Evolutionary conservation across 1,284 basidiomycete species (phyloP).

Genomic region (Sparassis latifolia): DNA sequence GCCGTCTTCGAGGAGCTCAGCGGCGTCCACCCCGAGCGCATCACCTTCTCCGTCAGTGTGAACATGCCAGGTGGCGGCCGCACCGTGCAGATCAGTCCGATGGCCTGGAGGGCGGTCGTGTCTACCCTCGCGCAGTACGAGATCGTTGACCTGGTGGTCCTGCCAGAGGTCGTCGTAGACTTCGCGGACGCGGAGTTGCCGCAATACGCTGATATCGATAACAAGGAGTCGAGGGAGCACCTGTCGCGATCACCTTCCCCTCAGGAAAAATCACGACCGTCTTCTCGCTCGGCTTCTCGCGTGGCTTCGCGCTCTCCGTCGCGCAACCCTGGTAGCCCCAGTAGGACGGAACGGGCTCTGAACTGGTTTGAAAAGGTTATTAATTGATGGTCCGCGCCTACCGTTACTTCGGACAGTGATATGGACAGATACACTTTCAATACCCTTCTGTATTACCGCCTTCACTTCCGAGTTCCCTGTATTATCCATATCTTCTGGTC

Average conservation of each 20-base stretch:
- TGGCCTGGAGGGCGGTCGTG: constrained; percentile 47
- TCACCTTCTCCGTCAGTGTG: constrained; percentile 40
- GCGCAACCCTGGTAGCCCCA: background rate
- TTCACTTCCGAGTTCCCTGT: too few relatives aligned
- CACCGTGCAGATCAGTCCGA: constrained; percentile 44
- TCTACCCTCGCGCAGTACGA: constrained; percentile 43
- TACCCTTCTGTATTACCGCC: too few relatives aligned
- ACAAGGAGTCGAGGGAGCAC: background rate
- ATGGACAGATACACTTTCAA: too few relatives aligned
- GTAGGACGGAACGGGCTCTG: background rate
- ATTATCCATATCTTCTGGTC: too few relatives aligned
- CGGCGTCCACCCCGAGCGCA: constrained; percentile 30
- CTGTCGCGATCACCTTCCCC: background rate
- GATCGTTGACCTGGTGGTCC: constrained; percentile 39
- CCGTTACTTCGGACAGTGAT: too few relatives aligned
- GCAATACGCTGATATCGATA: background rate
- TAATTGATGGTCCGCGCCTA: too few relatives aligned
- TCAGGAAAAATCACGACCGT: background rate
- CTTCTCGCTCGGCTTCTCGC: background rate
- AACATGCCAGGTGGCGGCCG: constrained; percentile 26
- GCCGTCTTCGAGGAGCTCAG: constrained; percentile 43
- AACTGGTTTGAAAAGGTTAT: background rate
- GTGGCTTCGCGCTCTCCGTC: background rate
- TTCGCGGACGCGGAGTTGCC: constrained; percentile 4
- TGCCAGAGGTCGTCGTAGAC: constrained; percentile 9